These are phyloP conservation scores for Lactifluus hygrophoroides DNA, from an alignment of 768 basidiomycete species.

Conservation along the genomic window DNA sequence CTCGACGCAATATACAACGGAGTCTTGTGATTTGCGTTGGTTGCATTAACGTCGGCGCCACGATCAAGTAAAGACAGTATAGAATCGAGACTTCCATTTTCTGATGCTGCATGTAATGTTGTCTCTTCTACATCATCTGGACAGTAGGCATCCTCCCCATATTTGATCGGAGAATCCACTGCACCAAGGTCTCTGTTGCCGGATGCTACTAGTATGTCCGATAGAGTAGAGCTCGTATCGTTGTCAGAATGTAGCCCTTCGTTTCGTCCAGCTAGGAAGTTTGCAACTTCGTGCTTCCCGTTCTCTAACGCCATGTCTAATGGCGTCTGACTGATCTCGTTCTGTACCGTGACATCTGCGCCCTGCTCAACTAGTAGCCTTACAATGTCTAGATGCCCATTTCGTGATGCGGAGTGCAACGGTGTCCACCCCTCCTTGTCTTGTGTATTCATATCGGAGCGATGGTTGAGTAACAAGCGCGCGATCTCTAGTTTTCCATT, in stretches of 20 bases:
- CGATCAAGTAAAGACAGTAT: background rate
- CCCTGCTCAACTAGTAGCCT: background rate
- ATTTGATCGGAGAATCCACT: no score
- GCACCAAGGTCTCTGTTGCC: no score
- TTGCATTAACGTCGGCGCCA: background rate
- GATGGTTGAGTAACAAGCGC: no score
- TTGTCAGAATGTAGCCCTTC: background rate
- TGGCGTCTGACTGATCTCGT: background rate
- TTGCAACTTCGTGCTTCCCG: background rate
- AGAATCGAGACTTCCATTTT: background rate
- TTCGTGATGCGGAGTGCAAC: no score
- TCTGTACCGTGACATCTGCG: background rate
- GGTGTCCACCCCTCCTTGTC: no score
- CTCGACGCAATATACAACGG: background rate
- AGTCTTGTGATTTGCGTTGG: background rate
- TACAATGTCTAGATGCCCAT: no score
- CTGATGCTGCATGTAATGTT: background rate
- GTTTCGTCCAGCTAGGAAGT: background rate
- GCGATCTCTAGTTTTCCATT: no score
- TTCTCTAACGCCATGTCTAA: background rate
- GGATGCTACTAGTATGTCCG: no score
- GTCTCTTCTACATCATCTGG: background rate
- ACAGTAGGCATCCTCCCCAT: no score
- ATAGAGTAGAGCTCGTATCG: background rate
- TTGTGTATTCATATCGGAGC: no score